Conservation (phyloP, 108 stramenopile genomes). For the Stephanodiscus minutulus region DNA sequence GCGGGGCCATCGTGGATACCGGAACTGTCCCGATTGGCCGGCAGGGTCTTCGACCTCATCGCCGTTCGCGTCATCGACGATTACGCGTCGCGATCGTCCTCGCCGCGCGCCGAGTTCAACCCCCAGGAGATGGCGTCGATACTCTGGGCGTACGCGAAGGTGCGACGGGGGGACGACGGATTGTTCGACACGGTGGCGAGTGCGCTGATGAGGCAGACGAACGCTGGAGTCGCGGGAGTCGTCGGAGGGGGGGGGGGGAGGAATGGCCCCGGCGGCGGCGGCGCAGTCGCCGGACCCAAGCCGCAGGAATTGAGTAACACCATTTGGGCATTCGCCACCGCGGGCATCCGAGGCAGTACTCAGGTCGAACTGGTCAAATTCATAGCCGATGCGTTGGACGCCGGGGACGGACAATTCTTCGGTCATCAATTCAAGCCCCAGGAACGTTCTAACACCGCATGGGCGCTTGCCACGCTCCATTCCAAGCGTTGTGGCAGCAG, state of each 20-base stretch:
- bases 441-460: constrained; percentile 56
- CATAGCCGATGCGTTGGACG: constrained; percentile 63
- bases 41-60: constrained; percentile 65
- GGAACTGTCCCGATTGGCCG: constrained; percentile 64
- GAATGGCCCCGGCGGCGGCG: not conserved
- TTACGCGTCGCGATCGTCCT: constrained; percentile 11
- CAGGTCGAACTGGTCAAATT: constrained; percentile 55
- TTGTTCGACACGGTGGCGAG: constrained; percentile 54
- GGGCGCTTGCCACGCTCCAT: constrained; percentile 79
- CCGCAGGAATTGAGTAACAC: constrained; percentile 73
- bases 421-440: constrained; percentile 62
- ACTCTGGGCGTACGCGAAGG: constrained; percentile 67
- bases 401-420: constrained; percentile 54
- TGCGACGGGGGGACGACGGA: constrained; percentile 47
- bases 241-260: constrained; percentile 19
- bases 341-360: constrained; percentile 45
- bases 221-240: constrained; percentile 22
- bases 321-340: constrained; percentile 80
- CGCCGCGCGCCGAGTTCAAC: constrained; percentile 9
- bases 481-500: constrained; percentile 39
- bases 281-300: constrained; percentile 13
- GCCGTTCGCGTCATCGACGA: constrained; percentile 39
- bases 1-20: constrained; percentile 65
- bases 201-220: constrained; percentile 49
- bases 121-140: constrained; percentile 72